Conservation (phyloP, 106 monocot species). For the Apostasia ramifera region DNA sequence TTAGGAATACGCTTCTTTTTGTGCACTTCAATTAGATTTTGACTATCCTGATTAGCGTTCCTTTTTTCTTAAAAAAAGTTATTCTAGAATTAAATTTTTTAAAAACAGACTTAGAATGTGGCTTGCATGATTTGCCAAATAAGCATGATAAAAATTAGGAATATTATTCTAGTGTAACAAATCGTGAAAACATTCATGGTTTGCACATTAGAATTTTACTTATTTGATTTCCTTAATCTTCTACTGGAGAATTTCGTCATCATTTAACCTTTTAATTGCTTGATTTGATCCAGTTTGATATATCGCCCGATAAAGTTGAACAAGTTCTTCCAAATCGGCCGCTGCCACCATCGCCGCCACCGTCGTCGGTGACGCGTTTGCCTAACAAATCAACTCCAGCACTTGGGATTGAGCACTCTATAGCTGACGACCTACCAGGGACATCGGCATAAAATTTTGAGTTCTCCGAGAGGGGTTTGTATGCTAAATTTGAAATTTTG, state of each 20-base stretch:
- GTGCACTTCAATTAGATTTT: no score
- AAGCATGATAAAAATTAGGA: no score
- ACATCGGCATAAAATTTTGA: constrained; percentile 56
- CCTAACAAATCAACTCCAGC: constrained; percentile 20
- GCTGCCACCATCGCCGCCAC: constrained; percentile 20
- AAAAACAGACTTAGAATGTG: no score
- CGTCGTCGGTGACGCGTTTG: neutral
- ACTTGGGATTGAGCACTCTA: neutral
- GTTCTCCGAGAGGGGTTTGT: no score
- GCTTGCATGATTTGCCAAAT: neutral
- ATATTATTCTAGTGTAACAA: no score
- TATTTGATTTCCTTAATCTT: neutral
- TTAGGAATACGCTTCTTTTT: no score
- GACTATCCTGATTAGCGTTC: no score
- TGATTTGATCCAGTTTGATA: constrained; percentile 46
- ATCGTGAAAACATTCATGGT: no score
- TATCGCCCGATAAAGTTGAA: constrained; percentile 53
- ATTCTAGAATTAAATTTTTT: neutral
- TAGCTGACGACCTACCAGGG: constrained; percentile 53
- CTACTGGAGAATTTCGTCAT: neutral
- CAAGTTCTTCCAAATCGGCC: constrained; percentile 70
- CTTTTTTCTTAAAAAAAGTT: neutral
- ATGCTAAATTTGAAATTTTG: no score
- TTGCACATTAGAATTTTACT: neutral
- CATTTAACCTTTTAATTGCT: neutral